Percentiles rank a stretch among this genome's conserved stretches.
Conservation (phyloP, 2,329 filamentous ascomycete species). For the Triangularia verruculosa region DNA sequence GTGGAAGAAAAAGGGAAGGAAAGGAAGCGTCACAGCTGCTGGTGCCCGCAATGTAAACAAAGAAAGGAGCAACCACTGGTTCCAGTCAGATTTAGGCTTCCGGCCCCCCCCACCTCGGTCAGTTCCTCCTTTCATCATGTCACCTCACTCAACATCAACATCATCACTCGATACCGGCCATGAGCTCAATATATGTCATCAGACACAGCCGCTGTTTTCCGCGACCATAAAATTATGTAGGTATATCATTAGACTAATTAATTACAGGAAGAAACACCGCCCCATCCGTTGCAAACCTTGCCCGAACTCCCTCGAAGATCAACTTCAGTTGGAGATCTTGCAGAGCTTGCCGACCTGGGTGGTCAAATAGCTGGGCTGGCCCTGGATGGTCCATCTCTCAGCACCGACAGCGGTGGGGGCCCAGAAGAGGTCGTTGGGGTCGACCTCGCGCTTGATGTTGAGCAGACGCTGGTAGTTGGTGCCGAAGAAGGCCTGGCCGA, state of each 20-base stretch:
- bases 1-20: not conserved
- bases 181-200: not conserved
- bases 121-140: not conserved
- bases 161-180: not conserved
- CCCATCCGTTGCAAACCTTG: not conserved
- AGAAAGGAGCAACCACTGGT: not conserved
- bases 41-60: not conserved
- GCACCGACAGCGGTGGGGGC: slow-evolving; percentile 24
- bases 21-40: not conserved
- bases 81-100: not conserved
- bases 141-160: not conserved
- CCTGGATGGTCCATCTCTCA: slow-evolving; percentile 23
- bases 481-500: slow-evolving; percentile 23
- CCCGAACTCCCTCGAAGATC: not conserved
- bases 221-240: not conserved
- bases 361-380: slow-evolving; percentile 21
- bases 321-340: slow-evolving; percentile 16
- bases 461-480: slow-evolving; percentile 23
- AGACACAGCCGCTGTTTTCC: not conserved
- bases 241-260: not conserved
- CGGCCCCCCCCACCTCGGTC: not conserved
- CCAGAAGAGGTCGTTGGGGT: slow-evolving; percentile 26
- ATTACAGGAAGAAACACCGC: not conserved
- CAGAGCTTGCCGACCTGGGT: slow-evolving; percentile 25
- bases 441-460: slow-evolving; percentile 23